Evolutionary conservation across 2,329 filamentous ascomycete species (phyloP).

Genomic region (Alternaria arbusti): DNA sequence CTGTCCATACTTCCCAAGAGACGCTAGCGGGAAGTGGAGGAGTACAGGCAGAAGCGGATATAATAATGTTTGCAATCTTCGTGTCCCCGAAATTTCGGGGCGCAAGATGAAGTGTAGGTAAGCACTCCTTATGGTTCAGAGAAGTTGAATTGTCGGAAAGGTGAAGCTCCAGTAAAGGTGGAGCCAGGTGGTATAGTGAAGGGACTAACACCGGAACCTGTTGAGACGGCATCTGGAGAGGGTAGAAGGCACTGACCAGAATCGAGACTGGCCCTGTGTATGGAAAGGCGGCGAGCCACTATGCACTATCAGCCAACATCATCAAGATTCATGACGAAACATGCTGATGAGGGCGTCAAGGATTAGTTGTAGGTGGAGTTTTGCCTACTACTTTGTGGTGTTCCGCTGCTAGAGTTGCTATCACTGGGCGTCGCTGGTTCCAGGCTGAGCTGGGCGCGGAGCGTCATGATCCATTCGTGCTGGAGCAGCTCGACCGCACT

Average conservation of each 20-base stretch:
- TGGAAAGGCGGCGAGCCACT: conserved; percentile 11
- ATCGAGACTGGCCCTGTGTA: background rate
- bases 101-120: background rate
- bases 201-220: background rate
- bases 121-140: conserved; percentile 18
- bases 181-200: background rate
- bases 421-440: conserved; percentile 55
- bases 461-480: conserved; percentile 80
- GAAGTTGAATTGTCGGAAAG: conserved; percentile 4
- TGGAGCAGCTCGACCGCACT: conserved; percentile 88
- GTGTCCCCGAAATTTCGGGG: background rate
- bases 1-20: conserved; percentile 2
- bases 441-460: conserved; percentile 54
- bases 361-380: conserved; percentile 43
- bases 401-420: conserved; percentile 24
- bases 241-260: background rate
- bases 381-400: conserved; percentile 33
- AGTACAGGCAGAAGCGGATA: background rate
- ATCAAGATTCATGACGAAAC: background rate
- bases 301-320: background rate
- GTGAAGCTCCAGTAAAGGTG: background rate
- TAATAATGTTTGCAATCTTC: background rate
- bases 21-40: conserved; percentile 3
- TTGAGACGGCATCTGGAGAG: background rate
- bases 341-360: background rate